Evolutionary conservation across 495 filamentous ascomycete genomes (phyloP).

Genomic region (Melanomma pulvis-pyrius): DNA sequence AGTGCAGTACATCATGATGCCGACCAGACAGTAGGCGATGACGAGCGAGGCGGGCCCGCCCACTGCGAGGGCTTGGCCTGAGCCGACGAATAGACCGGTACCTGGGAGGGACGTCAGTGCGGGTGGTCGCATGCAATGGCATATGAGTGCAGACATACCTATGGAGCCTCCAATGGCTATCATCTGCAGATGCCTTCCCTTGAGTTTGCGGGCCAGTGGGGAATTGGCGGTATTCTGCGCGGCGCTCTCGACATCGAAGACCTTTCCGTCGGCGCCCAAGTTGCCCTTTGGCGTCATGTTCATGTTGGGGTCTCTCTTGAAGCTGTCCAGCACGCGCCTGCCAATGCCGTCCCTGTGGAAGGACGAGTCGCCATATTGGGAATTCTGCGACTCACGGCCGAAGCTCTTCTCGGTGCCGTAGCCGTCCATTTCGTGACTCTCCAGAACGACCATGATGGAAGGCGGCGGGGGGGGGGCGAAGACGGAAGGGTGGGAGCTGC

Average conservation of each 20-base stretch:
- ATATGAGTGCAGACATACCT: slow-evolving; percentile 55
- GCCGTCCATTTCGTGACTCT: slow-evolving; percentile 22
- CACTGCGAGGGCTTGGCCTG: slow-evolving; percentile 71
- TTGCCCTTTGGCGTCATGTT: slow-evolving; percentile 59
- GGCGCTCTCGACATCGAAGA: slow-evolving; percentile 76
- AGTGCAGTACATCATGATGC: slow-evolving; percentile 88
- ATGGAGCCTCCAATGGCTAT: slow-evolving; percentile 96
- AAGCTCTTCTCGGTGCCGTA: slow-evolving; percentile 37
- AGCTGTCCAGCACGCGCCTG: slow-evolving; percentile 62
- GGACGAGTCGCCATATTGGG: slow-evolving; percentile 32
- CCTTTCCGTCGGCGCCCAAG: slow-evolving; percentile 60
- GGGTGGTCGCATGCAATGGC: background rate
- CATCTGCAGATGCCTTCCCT: slow-evolving; percentile 91
- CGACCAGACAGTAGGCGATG: slow-evolving; percentile 80
- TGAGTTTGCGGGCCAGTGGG: slow-evolving; percentile 73
- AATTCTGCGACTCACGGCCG: slow-evolving; percentile 24
- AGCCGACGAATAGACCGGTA: slow-evolving; percentile 89
- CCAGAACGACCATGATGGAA: background rate
- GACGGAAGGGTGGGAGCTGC: background rate
- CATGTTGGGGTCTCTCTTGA: slow-evolving; percentile 75
- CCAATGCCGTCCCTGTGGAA: slow-evolving; percentile 29
- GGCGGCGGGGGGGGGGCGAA: background rate
- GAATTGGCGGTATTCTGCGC: slow-evolving; percentile 75
- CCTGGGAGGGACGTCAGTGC: slow-evolving; percentile 52
- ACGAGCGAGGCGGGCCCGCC: slow-evolving; percentile 87